Evolutionary conservation across 768 basidiomycete genomes (phyloP), one percentile per base, ranked within the genome.

Genomic region (Boletus rufocinnamomeus): DNA sequence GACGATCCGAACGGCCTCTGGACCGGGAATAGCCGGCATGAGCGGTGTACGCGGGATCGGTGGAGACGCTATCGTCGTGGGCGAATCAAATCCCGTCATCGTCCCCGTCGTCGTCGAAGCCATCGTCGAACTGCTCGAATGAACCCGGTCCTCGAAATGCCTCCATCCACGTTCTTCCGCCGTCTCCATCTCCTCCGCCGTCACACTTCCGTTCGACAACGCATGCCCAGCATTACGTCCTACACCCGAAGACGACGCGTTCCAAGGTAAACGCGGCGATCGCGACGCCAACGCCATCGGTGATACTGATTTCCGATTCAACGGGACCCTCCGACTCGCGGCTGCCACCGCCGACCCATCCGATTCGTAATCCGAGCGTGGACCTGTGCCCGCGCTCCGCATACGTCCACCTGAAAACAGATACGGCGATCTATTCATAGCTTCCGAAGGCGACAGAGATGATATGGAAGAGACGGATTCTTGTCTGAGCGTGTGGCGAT

Each of bases 301-400:
- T 5, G 89, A 91, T 6, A 89, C 70, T 14, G 85, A 84, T 60
- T 80, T 81, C 34, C 89, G 82, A 67, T 88, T 87, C 50, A 91
- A 66, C 27, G 83, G 81, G 16, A 92, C 79, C 49, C 79, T 73
- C 50, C 88, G 80, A 67, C 89, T 88, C 13, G 54, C 67, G 19
- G 27, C 17, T 23, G 37, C 32, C 19, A 21, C 57, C 23, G 25
- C 48, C 25, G 66, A 66, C 25, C 75, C 72, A 57, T 89, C 88
- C 4, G 85, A 85, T 45, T 87, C 86, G 63, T 78, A 75, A 48
- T 84, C 85, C 14, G 80, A 82, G 37, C 76, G 69, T 19, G 69
- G 74, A 50, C 65, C 70, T 10, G 66, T 58, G 14, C 73, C 50
- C 21, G 55, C 48, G 23, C 59, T 74, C 50, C 54, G 61, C 16